These are phyloP conservation scores for Russula sp. DNA, from an alignment of 768 basidiomycete species.

Conservation along the genomic window DNA sequence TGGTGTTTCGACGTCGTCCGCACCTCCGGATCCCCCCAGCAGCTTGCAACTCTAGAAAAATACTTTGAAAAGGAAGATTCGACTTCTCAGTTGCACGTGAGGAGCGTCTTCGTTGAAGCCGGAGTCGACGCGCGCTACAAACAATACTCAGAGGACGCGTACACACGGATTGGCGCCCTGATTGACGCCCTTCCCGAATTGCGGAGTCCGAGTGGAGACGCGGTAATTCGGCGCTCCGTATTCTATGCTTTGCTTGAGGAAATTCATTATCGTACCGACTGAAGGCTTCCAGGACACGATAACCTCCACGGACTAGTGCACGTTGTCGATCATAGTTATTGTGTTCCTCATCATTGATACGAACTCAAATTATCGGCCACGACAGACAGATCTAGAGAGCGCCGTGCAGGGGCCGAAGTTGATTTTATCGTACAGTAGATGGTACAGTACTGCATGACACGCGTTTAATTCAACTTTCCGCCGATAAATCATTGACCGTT, in stretches of 20 bases:
- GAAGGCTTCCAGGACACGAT: not conserved
- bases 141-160: conserved; percentile 72
- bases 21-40: conserved; percentile 44
- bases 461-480: not conserved
- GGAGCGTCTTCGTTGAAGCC: conserved; percentile 65
- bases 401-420: not conserved
- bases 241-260: conserved; percentile 84
- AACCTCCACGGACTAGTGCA: not conserved
- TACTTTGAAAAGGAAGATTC: conserved; percentile 59
- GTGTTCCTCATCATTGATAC: not conserved
- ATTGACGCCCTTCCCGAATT: conserved; percentile 72
- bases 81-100: conserved; percentile 51
- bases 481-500: not conserved
- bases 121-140: conserved; percentile 63
- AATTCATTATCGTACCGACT: conserved; percentile 59
- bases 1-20: conserved; percentile 93
- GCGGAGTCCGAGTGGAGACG: conserved; percentile 29
- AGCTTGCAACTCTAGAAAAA: conserved; percentile 51
- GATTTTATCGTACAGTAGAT: not conserved
- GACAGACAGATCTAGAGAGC: not conserved
- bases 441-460: not conserved
- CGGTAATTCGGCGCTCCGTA: conserved; percentile 52
- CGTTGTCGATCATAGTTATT: not conserved
- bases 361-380: not conserved
- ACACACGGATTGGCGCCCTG: conserved; percentile 55